phyloP scores from a whole-genome alignment of 257 asterid genomes.

The Orobanche coerulescens region DNA sequence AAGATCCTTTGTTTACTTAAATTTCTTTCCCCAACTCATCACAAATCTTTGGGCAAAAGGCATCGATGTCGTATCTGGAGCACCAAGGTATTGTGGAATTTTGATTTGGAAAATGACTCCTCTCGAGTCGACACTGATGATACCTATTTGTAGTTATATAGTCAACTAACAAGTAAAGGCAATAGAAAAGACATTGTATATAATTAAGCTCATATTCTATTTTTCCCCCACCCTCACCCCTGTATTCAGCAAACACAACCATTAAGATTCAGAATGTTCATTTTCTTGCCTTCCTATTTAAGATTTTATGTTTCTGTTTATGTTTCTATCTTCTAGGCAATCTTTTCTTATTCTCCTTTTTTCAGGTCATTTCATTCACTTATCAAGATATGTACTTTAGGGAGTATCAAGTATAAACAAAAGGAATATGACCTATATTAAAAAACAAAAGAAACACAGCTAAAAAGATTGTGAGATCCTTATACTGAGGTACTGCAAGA shows the following conservation, averaged over 20 bases:
- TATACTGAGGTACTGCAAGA: neutral
- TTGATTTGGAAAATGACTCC: too few species aligned
- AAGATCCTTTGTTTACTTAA: too few species aligned
- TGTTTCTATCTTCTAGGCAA: neutral
- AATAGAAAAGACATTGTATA: too few species aligned
- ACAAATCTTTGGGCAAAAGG: too few species aligned
- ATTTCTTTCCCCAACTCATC: too few species aligned
- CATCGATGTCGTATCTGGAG: too few species aligned
- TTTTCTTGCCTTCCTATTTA: neutral
- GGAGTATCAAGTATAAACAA: neutral
- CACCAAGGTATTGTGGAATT: too few species aligned
- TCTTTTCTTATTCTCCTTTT: neutral
- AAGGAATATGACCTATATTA: neutral
- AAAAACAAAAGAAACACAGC: neutral
- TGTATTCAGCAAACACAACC: slow-evolving; percentile 9
- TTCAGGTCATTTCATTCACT: neutral
- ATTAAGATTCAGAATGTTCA: neutral
- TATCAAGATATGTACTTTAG: slow-evolving; percentile 5
- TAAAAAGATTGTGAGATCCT: neutral
- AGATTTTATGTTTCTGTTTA: neutral
- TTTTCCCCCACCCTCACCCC: too few species aligned
- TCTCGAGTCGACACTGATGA: too few species aligned
- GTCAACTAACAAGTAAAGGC: too few species aligned
- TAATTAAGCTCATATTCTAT: too few species aligned
- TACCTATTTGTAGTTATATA: too few species aligned